These are phyloP conservation scores for Trichoderma aggressivum DNA, from an alignment of 2,329 filamentous ascomycete species.

Conservation along the genomic window DNA sequence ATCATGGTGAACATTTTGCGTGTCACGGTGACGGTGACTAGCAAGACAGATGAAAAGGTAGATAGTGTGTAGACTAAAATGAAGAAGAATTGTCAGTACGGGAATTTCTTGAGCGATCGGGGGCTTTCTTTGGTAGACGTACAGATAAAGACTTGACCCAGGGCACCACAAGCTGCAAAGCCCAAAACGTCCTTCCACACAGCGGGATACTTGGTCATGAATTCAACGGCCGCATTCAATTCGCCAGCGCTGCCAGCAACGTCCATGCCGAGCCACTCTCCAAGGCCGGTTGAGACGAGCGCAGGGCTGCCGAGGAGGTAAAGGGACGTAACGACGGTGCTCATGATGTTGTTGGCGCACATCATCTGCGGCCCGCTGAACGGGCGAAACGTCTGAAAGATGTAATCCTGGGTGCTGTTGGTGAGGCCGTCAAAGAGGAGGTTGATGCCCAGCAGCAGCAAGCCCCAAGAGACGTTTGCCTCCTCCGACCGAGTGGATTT, in stretches of 20 bases:
- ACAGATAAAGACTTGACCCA: constrained; percentile 97
- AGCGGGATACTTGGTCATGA: constrained; percentile 73
- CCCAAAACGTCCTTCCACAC: constrained; percentile 86
- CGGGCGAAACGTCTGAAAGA: constrained; percentile 74
- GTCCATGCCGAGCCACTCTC: constrained; percentile 65
- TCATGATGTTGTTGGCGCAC: constrained; percentile 93
- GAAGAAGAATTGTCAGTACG: neutral
- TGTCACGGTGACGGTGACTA: constrained; percentile 96
- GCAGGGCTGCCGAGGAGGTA: constrained; percentile 80
- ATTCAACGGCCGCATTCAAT: constrained; percentile 72
- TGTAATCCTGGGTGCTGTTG: constrained; percentile 94
- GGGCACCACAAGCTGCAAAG: constrained; percentile 83
- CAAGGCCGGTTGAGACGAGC: constrained; percentile 64
- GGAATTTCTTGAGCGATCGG: neutral
- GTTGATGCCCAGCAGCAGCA: constrained; percentile 82
- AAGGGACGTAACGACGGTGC: constrained; percentile 67
- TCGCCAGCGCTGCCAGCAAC: constrained; percentile 68
- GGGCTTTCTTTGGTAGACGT: constrained; percentile 30
- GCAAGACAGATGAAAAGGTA: constrained; percentile 83
- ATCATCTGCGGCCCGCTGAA: constrained; percentile 98
- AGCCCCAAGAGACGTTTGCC: constrained; percentile 69
- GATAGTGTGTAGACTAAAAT: constrained; percentile 77
- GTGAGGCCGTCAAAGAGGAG: constrained; percentile 93
- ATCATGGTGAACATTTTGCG: constrained; percentile 99
- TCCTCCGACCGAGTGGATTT: constrained; percentile 43